Evolutionary conservation across 2,329 filamentous ascomycete genomes (phyloP).

Genomic region (Aspergillus niger): DNA sequence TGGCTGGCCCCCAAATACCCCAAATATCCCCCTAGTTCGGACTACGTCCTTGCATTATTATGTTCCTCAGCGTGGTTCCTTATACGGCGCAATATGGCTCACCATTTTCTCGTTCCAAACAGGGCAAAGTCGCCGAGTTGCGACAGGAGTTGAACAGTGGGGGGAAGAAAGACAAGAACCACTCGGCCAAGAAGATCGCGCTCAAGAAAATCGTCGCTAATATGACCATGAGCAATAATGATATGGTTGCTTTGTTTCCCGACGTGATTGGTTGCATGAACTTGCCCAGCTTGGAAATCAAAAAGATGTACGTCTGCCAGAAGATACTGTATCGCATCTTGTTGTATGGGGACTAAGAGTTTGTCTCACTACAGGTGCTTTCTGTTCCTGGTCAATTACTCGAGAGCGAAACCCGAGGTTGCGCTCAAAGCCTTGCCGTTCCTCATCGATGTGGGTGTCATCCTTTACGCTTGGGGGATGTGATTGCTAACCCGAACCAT

Average conservation of each 20-base stretch:
- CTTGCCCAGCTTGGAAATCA: constrained; percentile 92
- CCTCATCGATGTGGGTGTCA: constrained; percentile 67
- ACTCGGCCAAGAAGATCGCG: constrained; percentile 91
- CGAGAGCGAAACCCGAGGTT: constrained; percentile 89
- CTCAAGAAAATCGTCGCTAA: constrained; percentile 99
- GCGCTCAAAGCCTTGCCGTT: constrained; percentile 90
- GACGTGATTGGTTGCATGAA: constrained; percentile 96
- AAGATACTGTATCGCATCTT: not conserved
- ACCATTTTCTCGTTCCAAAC: constrained; percentile 47
- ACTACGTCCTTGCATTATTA: constrained; percentile 14
- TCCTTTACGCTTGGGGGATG: not conserved
- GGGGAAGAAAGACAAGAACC: constrained; percentile 98
- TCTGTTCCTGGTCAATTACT: constrained; percentile 95
- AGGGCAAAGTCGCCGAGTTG: constrained; percentile 99
- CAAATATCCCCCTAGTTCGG: not conserved
- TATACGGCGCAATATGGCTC: constrained; percentile 33
- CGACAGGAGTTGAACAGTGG: constrained; percentile 90
- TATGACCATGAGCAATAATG: constrained; percentile 99
- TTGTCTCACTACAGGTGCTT: constrained; percentile 73
- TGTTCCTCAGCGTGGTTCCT: constrained; percentile 33
- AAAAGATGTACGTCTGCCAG: constrained; percentile 78
- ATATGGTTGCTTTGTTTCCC: constrained; percentile 96
- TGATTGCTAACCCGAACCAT: constrained; percentile 13
- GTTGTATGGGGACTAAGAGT: constrained; percentile 7
- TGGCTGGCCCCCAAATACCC: not conserved